Conservation (phyloP, 768 basidiomycete genomes). For the Leccinum variicolor region DNA sequence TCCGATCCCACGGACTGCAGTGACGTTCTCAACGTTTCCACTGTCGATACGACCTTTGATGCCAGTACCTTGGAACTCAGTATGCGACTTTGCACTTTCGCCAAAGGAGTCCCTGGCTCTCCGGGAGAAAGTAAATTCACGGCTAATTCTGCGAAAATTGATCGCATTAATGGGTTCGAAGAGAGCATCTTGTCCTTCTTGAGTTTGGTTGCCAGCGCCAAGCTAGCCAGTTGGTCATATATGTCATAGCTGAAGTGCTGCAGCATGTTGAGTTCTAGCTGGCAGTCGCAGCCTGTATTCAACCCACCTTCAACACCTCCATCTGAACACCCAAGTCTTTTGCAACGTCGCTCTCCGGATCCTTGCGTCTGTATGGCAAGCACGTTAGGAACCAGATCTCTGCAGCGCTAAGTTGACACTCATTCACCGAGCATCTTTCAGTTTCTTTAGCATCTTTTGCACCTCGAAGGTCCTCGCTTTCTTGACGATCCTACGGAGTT, state of each 20-base stretch:
- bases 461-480: constrained; percentile 79
- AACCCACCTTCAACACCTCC: constrained; percentile 58
- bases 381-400: not conserved
- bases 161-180: constrained; percentile 45
- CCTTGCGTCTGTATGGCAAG: constrained; percentile 31
- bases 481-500: constrained; percentile 73
- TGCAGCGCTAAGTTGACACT: not conserved
- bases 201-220: constrained; percentile 69
- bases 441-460: constrained; percentile 77
- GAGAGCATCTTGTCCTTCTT: constrained; percentile 66
- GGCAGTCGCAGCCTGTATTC: not conserved
- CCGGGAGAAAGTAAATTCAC: constrained; percentile 32
- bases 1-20: constrained; percentile 25
- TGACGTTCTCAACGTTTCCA: constrained; percentile 48
- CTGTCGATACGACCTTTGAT: constrained; percentile 46
- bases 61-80: constrained; percentile 77
- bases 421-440: constrained; percentile 64
- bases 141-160: constrained; percentile 45
- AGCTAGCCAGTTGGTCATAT: constrained; percentile 57
- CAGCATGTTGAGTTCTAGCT: not conserved
- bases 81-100: constrained; percentile 68
- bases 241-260: constrained; percentile 59
- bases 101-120: constrained; percentile 40
- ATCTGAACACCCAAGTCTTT: constrained; percentile 58
- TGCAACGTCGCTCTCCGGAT: constrained; percentile 37